Conservation (phyloP, 768 basidiomycete species). For the Chlorophyllum brunneum region DNA sequence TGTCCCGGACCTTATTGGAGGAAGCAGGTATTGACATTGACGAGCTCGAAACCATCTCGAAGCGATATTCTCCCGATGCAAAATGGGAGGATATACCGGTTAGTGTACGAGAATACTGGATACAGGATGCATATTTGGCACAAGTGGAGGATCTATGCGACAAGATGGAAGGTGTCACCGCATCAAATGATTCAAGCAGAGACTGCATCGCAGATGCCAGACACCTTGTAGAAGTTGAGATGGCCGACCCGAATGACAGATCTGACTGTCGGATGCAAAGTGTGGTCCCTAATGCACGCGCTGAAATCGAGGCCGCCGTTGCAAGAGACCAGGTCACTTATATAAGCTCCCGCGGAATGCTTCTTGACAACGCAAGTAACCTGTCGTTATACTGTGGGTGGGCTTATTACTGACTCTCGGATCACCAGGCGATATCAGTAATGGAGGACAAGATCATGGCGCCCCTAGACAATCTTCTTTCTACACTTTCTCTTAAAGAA, state of each 20-base stretch:
- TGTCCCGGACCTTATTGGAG: background rate
- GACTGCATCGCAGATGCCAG: too few species aligned
- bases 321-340: slow-evolving; percentile 1
- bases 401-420: background rate
- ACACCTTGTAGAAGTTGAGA: too few species aligned
- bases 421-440: background rate
- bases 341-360: background rate
- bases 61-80: slow-evolving; percentile 4
- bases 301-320: background rate
- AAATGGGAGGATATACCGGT: slow-evolving; percentile 5
- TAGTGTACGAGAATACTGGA: background rate
- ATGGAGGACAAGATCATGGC: background rate
- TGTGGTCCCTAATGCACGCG: background rate
- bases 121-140: slow-evolving; percentile 2
- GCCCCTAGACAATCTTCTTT: slow-evolving; percentile 20
- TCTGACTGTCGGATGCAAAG: too few species aligned
- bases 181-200: too few species aligned
- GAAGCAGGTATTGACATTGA: background rate
- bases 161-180: slow-evolving; percentile 1
- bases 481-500: slow-evolving; percentile 19
- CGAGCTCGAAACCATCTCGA: background rate
- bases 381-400: background rate
- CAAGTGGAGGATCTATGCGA: slow-evolving; percentile 3
- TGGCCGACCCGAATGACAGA: too few species aligned
- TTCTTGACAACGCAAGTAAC: background rate